Conservation (phyloP, 148 eudicot genomes). For the Rheum nobile region DNA sequence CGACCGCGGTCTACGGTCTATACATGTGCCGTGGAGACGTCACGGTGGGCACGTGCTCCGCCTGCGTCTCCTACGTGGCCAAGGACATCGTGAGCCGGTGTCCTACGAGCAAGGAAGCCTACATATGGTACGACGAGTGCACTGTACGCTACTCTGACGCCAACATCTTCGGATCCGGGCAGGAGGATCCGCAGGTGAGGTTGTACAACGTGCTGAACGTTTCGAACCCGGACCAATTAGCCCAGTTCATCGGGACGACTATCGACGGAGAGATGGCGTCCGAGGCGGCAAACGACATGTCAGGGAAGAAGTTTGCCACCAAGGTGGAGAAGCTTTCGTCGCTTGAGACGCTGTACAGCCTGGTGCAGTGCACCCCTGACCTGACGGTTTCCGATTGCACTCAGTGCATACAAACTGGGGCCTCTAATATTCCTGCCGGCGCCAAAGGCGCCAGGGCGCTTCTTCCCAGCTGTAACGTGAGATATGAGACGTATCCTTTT, state of each 20-base stretch:
- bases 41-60: not conserved
- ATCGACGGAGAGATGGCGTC: not conserved
- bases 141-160: slow-evolving; percentile 19
- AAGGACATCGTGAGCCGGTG: not conserved
- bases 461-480: slow-evolving; percentile 16
- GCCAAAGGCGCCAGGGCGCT: slow-evolving; percentile 12
- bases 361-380: slow-evolving; percentile 37
- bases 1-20: slow-evolving; percentile 21
- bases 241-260: not conserved
- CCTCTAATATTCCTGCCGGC: not conserved
- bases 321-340: not conserved
- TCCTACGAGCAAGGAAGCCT: slow-evolving; percentile 9
- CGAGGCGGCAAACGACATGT: slow-evolving; percentile 1
- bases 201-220: not conserved
- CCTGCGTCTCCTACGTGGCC: slow-evolving; percentile 15
- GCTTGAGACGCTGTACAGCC: slow-evolving; percentile 10
- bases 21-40: slow-evolving; percentile 35
- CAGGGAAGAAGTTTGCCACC: slow-evolving; percentile 18
- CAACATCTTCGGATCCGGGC: not conserved
- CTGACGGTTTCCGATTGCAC: slow-evolving; percentile 14
- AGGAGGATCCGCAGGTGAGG: not conserved
- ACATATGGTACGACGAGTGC: slow-evolving; percentile 30
- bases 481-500: slow-evolving; percentile 21
- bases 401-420: slow-evolving; percentile 14
- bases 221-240: slow-evolving; percentile 2